phyloP scores from a whole-genome alignment of 805 yeast species.

The Suhomyces sp. region DNA sequence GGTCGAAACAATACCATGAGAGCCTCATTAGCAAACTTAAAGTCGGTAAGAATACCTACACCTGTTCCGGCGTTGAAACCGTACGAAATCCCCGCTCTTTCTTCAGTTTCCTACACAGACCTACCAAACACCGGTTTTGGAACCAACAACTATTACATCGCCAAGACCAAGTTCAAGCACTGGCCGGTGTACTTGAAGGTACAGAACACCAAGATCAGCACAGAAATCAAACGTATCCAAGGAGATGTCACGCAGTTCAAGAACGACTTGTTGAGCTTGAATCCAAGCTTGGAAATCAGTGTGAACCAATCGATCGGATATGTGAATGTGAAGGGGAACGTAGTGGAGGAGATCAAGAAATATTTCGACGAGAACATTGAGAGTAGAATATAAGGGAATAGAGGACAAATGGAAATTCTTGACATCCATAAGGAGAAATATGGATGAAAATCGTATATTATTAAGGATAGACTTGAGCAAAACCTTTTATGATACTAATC shows the following conservation, averaged over 20 bases:
- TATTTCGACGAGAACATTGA: slow-evolving; percentile 21
- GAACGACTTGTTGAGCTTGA: slow-evolving; percentile 55
- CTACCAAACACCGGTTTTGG: slow-evolving; percentile 38
- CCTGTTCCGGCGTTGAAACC: slow-evolving; percentile 16
- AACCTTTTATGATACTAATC: too few relatives aligned
- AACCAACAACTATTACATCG: slow-evolving; percentile 37
- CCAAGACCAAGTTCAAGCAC: slow-evolving; percentile 61
- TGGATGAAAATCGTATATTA: too few relatives aligned
- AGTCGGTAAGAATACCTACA: slow-evolving; percentile 23
- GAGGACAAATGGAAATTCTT: too few relatives aligned
- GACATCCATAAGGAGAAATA: too few relatives aligned
- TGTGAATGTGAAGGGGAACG: slow-evolving; percentile 42
- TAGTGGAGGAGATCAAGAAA: slow-evolving; percentile 28
- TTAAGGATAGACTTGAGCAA: too few relatives aligned
- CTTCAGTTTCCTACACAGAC: slow-evolving; percentile 21
- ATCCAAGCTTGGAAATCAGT: slow-evolving; percentile 48
- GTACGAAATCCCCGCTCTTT: slow-evolving; percentile 31
- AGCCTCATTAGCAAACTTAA: slow-evolving; percentile 20
- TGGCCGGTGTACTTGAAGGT: slow-evolving; percentile 79
- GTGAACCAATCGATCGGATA: slow-evolving; percentile 36
- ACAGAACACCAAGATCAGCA: slow-evolving; percentile 63
- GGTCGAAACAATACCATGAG: slow-evolving; percentile 22
- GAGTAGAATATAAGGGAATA: slow-evolving; percentile 2
- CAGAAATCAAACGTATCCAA: slow-evolving; percentile 68
- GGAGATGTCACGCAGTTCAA: slow-evolving; percentile 70